phyloP scores from a whole-genome alignment of 2,329 filamentous ascomycete species.

The Fusarium guadeloupense region DNA sequence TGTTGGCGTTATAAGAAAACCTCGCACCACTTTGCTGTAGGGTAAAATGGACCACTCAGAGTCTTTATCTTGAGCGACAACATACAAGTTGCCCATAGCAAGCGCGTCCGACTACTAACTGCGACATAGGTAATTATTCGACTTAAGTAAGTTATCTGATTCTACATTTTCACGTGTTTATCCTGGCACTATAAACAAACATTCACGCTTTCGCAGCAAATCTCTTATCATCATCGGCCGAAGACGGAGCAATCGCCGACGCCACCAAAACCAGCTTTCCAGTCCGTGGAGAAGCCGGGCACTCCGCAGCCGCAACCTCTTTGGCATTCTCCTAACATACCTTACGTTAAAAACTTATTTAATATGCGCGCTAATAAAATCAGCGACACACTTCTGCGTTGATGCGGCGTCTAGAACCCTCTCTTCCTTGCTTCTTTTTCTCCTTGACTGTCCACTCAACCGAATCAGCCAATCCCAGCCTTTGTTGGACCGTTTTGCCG shows the following conservation, averaged over 20 bases:
- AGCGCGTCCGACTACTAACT: too few relatives aligned
- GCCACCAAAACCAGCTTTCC: conserved; percentile 6
- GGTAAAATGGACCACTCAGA: conserved; percentile 11
- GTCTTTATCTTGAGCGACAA: conserved; percentile 4
- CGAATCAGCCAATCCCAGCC: conserved; percentile 41
- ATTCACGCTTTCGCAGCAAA: too few relatives aligned
- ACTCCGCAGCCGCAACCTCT: conserved; percentile 12
- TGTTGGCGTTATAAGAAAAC: background rate
- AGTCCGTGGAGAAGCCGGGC: conserved; percentile 14
- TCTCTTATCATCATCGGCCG: conserved; percentile 18
- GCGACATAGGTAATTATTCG: too few relatives aligned
- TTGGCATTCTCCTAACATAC: background rate
- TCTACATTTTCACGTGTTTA: background rate
- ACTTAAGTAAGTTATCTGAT: background rate
- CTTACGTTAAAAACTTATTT: conserved; percentile 1
- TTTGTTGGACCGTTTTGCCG: conserved; percentile 37
- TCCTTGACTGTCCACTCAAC: conserved; percentile 36
- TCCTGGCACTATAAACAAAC: too few relatives aligned
- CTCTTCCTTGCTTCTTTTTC: conserved; percentile 1
- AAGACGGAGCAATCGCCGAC: conserved; percentile 33
- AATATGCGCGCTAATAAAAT: conserved; percentile 28
- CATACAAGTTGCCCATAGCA: background rate
- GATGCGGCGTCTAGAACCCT: conserved; percentile 18
- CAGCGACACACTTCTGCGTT: background rate
- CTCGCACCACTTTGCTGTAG: background rate